phyloP scores from a whole-genome alignment of 371 early-diverging fungal species.

The Mucor racemosus region DNA sequence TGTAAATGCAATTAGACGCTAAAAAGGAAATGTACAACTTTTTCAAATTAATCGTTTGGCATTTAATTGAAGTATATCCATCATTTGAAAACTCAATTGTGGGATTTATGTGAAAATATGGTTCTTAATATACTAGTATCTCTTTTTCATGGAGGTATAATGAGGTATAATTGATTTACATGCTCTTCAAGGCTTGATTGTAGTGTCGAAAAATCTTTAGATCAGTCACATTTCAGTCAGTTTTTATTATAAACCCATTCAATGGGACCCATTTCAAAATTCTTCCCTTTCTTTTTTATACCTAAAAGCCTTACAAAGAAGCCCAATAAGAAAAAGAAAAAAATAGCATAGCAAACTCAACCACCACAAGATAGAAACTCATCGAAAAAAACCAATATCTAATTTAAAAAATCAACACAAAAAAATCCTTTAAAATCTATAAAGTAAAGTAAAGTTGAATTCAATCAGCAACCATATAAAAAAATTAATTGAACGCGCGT shows the following conservation, averaged over 20 bases:
- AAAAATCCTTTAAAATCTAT: slow-evolving; percentile 5
- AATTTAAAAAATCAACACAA: slow-evolving; percentile 48
- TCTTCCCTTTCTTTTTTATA: slow-evolving; percentile 2
- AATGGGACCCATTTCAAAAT: background rate
- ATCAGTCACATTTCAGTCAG: background rate
- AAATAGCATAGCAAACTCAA: background rate
- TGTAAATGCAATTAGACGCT: background rate
- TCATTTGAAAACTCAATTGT: background rate
- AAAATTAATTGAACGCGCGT: slow-evolving; percentile 17
- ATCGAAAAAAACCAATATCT: slow-evolving; percentile 6
- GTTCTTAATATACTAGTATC: background rate
- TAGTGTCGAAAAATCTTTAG: slow-evolving; percentile 4
- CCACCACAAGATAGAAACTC: background rate
- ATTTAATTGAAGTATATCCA: background rate
- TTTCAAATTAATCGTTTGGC: background rate
- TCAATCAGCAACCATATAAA: slow-evolving; percentile 8
- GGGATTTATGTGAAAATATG: background rate
- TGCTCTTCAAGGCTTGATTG: background rate
- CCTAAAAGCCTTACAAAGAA: background rate
- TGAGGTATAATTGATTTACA: background rate
- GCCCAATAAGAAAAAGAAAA: background rate
- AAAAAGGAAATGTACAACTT: background rate
- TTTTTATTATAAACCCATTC: background rate
- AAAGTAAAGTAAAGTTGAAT: too few species aligned
- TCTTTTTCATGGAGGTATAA: background rate